Percentiles rank a stretch among this genome's conserved stretches.
These are phyloP conservation scores for Leishmania tarentolae DNA, from an alignment of 208 protist genomes.

Conservation along the genomic window DNA sequence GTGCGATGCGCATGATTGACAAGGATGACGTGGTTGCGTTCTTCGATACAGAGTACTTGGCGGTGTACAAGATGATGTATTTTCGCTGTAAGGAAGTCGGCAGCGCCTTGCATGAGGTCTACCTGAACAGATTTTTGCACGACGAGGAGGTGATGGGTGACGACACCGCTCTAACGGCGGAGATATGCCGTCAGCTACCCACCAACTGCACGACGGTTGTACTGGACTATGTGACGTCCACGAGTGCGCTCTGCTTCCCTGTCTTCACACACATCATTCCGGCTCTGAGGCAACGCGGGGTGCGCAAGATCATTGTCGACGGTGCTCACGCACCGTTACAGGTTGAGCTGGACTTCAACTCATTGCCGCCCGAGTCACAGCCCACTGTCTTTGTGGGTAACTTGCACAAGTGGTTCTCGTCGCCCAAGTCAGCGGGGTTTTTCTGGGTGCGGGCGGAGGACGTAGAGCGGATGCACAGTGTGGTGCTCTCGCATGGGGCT, in stretches of 20 bases:
- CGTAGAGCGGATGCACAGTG: slow-evolving; percentile 57
- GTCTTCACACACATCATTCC: slow-evolving; percentile 86
- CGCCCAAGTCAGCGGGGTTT: slow-evolving; percentile 86
- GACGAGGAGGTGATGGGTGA: slow-evolving; percentile 68
- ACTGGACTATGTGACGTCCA: slow-evolving; percentile 91
- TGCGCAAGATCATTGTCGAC: slow-evolving; percentile 88
- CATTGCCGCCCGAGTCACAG: slow-evolving; percentile 48
- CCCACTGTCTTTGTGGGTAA: slow-evolving; percentile 87
- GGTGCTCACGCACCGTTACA: slow-evolving; percentile 88
- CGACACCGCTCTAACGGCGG: slow-evolving; percentile 54
- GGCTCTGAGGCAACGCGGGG: slow-evolving; percentile 59
- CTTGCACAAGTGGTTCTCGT: slow-evolving; percentile 92
- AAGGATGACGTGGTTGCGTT: slow-evolving; percentile 77
- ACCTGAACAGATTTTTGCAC: slow-evolving; percentile 61
- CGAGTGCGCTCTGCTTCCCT: slow-evolving; percentile 75
- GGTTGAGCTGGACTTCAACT: slow-evolving; percentile 72
- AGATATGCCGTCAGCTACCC: slow-evolving; percentile 68
- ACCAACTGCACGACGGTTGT: slow-evolving; percentile 74
- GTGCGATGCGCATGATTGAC: slow-evolving; percentile 76
- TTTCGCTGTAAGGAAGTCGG: slow-evolving; percentile 79
- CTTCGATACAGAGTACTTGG: slow-evolving; percentile 85
- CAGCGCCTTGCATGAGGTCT: slow-evolving; percentile 66
- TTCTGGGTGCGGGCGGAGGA: slow-evolving; percentile 69
- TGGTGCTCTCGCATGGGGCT: slow-evolving; percentile 87
- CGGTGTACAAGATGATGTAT: slow-evolving; percentile 92